These are phyloP conservation scores for Tarenaya hassleriana DNA, from an alignment of 345 rosid genomes.

Conservation along the genomic window DNA sequence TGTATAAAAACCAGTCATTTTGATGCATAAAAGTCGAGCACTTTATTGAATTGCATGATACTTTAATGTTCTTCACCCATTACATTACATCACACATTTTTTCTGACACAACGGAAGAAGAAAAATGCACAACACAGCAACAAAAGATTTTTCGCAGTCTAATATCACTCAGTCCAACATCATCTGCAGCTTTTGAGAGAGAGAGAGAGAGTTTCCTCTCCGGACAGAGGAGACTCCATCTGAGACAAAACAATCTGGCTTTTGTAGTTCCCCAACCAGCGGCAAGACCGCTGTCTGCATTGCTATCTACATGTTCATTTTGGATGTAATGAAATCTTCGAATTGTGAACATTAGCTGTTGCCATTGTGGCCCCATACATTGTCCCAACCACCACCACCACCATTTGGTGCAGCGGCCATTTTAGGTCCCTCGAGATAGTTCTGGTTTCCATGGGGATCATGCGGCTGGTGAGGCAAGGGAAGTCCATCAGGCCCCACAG, in stretches of 20 bases:
- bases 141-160: constrained; percentile 16
- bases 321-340: constrained; percentile 3
- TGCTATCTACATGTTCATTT: constrained; percentile 8
- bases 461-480: constrained; percentile 47
- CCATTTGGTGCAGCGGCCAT: constrained; percentile 41
- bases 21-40: too few species aligned
- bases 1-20: too few species aligned
- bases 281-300: constrained; percentile 9
- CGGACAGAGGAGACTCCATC: constrained; percentile 17
- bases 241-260: constrained; percentile 9
- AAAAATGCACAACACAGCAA: neutral
- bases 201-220: neutral
- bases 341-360: constrained; percentile 25
- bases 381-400: constrained; percentile 74
- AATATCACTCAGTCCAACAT: constrained; percentile 14
- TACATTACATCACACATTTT: too few species aligned
- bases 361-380: constrained; percentile 58
- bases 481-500: constrained; percentile 54
- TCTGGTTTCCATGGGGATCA: constrained; percentile 46
- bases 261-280: constrained; percentile 11
- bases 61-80: too few species aligned
- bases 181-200: constrained; percentile 13
- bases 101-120: neutral
- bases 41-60: too few species aligned
- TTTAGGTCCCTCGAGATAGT: constrained; percentile 69